These are phyloP conservation scores for Sphaerostilbella broomeana DNA, from an alignment of 2,329 filamentous ascomycete genomes.

Conservation along the genomic window DNA sequence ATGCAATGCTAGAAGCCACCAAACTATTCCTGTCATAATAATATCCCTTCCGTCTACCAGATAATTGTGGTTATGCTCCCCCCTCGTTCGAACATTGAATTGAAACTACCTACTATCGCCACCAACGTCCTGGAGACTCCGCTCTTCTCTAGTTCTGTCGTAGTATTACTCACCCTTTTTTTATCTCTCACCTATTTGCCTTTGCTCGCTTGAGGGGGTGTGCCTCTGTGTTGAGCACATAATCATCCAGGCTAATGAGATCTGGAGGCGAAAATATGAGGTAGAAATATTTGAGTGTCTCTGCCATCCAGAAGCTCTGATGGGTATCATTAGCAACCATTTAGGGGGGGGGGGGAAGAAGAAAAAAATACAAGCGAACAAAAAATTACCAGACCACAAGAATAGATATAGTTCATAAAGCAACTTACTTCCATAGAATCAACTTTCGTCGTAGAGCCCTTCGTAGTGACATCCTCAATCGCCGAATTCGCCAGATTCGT, in stretches of 20 bases:
- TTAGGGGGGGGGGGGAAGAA: too few relatives aligned
- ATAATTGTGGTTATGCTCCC: too few relatives aligned
- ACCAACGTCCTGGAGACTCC: too few relatives aligned
- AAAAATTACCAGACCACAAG: neutral
- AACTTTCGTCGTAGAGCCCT: conserved; percentile 29
- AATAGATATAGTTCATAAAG: conserved; percentile 11
- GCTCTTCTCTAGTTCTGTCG: too few relatives aligned
- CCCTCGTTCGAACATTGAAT: too few relatives aligned
- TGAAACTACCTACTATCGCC: too few relatives aligned
- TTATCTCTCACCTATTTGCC: conserved; percentile 1
- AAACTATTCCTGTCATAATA: too few relatives aligned
- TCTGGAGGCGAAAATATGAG: conserved; percentile 60
- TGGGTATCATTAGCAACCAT: too few relatives aligned
- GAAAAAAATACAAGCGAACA: conserved; percentile 10
- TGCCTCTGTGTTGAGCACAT: conserved; percentile 52
- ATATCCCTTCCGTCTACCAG: too few relatives aligned
- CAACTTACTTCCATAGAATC: conserved; percentile 55
- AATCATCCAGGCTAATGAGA: conserved; percentile 61
- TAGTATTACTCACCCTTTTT: neutral
- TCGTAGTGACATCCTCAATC: conserved; percentile 36
- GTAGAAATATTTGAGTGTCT: conserved; percentile 72
- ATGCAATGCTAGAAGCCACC: too few relatives aligned
- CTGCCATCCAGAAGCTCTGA: conserved; percentile 65
- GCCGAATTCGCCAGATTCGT: conserved; percentile 44
- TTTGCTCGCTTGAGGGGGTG: conserved; percentile 30